Evolutionary conservation across 2,329 filamentous ascomycete species (phyloP).

Genomic region (Calonectria hongkongensis): DNA sequence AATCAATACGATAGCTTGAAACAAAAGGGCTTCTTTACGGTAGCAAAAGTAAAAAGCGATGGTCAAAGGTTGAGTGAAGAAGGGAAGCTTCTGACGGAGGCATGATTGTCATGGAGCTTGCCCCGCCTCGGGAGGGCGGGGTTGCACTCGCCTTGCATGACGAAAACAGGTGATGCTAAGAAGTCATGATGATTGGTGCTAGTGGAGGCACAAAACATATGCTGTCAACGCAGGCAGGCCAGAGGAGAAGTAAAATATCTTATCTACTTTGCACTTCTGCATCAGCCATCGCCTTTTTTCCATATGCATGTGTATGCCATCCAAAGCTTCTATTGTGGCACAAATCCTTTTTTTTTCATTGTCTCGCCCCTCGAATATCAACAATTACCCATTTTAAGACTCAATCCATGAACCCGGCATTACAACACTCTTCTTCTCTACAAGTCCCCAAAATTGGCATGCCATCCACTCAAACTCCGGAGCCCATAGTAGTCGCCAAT

Average conservation of each 20-base stretch:
- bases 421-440: conserved; percentile 33
- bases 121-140: conserved; percentile 33
- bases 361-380: not conserved
- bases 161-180: conserved; percentile 18
- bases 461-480: conserved; percentile 55
- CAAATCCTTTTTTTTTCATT: not conserved
- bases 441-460: conserved; percentile 51
- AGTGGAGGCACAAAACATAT: conserved; percentile 8
- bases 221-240: not conserved
- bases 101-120: conserved; percentile 7
- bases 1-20: not conserved
- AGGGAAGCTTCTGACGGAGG: conserved; percentile 1
- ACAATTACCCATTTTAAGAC: not conserved
- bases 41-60: not conserved
- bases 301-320: not conserved
- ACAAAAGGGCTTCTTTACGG: not conserved
- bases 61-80: not conserved
- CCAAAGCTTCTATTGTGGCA: not conserved
- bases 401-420: conserved; percentile 57
- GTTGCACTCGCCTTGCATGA: conserved; percentile 4
- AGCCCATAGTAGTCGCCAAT: conserved; percentile 54
- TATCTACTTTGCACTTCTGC: too few relatives aligned
- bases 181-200: conserved; percentile 31
- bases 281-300: not conserved
- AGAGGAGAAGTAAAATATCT: not conserved